Conservation (phyloP, 176 grass and related monocot species). For the Cenchrus purpureus region DNA sequence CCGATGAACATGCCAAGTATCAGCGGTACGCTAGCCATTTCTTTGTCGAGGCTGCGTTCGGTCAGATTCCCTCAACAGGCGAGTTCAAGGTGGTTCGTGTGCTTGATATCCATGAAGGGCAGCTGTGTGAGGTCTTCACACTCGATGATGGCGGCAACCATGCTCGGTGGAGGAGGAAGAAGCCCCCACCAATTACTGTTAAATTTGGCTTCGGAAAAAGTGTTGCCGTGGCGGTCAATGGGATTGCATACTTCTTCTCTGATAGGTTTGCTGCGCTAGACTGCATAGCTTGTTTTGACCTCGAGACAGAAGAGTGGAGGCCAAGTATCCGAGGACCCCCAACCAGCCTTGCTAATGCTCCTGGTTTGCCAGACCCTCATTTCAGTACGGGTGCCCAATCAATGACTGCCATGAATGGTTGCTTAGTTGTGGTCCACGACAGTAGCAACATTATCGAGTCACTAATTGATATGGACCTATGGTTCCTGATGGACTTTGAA, state of each 20-base stretch:
- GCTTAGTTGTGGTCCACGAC: background rate
- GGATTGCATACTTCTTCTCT: background rate
- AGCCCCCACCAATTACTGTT: background rate
- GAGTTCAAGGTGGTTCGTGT: background rate
- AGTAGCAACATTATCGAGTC: background rate
- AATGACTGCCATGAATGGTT: background rate
- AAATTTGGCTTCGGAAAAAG: too few relatives aligned
- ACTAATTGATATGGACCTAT: background rate
- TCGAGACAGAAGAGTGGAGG: conserved; percentile 25
- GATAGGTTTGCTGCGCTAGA: background rate
- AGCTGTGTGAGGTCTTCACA: background rate
- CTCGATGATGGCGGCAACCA: background rate
- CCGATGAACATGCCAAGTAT: too few relatives aligned
- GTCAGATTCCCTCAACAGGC: too few relatives aligned
- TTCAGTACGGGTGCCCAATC: too few relatives aligned
- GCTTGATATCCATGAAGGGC: background rate
- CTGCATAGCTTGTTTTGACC: background rate
- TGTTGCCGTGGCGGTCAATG: conserved; percentile 5
- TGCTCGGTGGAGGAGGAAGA: background rate
- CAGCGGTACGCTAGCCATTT: too few relatives aligned
- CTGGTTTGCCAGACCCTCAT: too few relatives aligned
- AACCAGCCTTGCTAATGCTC: background rate
- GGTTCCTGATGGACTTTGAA: background rate
- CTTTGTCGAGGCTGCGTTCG: too few relatives aligned
- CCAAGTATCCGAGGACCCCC: background rate